Base-by-base conservation (phyloP, 768 basidiomycete species). In the Sporobolomyces roseus region DNA sequence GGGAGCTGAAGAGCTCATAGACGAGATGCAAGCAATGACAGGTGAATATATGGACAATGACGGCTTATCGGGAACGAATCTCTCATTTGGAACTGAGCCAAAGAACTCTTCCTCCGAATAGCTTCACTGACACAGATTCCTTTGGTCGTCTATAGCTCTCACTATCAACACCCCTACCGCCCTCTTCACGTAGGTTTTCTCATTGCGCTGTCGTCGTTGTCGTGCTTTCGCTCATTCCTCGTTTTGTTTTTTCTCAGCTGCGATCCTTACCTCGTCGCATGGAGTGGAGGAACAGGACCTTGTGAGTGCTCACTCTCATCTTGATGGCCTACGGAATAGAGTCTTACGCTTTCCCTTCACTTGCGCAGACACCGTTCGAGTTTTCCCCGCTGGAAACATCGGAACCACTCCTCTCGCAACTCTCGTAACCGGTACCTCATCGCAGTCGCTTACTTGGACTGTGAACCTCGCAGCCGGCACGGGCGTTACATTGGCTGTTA, bases 391-490 rank as follows among this genome's bases (percentile, higher is more conserved):
- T 8, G 63, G 63, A 9, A 23, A 48, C 36, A 51, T 60, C 27
- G 29, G 49, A 2, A 58, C 33, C 19, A 35, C 49, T 27, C 55
- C 45, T 5, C 25, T 60, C 43, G 58, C 7, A 25, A 60, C 58
- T 4, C 32, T 60, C 16, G 45, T 60, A 4, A 12, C 58, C 3
- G 45, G 32, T 4, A 35, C 43, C 19, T 21, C 27, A 19, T 43
- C 45, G 3, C 48, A 5, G 13, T 33, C 58, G 2, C 36, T 60
- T 17, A 60, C 58, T n/a, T 60, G 58, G 75, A 68, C 21, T 43
- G 74, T 70, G 50, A 65, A 74, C 68, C 51, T 76, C 35, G 51
- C 68, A 27, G 63, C 66, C 14, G 75, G 75, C n/a, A 75, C 75
- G 25, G 35, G 38, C 21, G 55, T 75, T 62, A 73, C 72, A 46